Percentiles rank a stretch among this genome's conserved stretches.
phyloP scores from a whole-genome alignment of 2,329 filamentous ascomycete species.

The Apiospora arundinis region DNA sequence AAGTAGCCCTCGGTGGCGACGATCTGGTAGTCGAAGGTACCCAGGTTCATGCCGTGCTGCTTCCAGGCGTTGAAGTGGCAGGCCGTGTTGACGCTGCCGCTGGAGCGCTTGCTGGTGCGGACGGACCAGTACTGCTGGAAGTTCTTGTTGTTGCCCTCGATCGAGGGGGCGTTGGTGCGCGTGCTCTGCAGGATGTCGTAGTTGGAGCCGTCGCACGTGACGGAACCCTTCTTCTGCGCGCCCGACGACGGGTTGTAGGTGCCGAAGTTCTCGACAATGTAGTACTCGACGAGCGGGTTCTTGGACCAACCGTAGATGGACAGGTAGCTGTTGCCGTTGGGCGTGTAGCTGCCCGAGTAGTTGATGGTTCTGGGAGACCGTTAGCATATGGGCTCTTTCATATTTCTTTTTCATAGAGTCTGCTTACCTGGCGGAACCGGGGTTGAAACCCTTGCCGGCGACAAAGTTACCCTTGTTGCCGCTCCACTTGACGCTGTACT shows the following conservation, averaged over 20 bases:
- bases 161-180: conserved; percentile 49
- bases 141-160: conserved; percentile 49
- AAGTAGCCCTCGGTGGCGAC: conserved; percentile 54
- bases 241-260: conserved; percentile 48
- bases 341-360: conserved; percentile 54
- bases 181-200: conserved; percentile 43
- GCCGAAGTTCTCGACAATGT: conserved; percentile 51
- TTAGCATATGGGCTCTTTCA: conserved; percentile 25
- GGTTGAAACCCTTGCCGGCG: conserved; percentile 57
- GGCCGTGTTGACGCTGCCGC: conserved; percentile 52
- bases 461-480: conserved; percentile 54
- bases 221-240: conserved; percentile 38
- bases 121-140: conserved; percentile 59
- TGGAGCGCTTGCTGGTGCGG: conserved; percentile 49
- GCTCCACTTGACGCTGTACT: conserved; percentile 56
- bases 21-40: conserved; percentile 55
- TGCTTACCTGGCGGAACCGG: conserved; percentile 32
- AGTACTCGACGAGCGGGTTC: conserved; percentile 47
- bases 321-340: conserved; percentile 54
- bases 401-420: no score
- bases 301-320: conserved; percentile 48
- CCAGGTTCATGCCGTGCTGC: conserved; percentile 48
- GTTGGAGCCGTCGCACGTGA: conserved; percentile 40
- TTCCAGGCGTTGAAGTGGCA: conserved; percentile 58
- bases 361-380: conserved; percentile 47